These are phyloP conservation scores for Fusarium nanum DNA, from an alignment of 2,329 filamentous ascomycete genomes.

Conservation along the genomic window DNA sequence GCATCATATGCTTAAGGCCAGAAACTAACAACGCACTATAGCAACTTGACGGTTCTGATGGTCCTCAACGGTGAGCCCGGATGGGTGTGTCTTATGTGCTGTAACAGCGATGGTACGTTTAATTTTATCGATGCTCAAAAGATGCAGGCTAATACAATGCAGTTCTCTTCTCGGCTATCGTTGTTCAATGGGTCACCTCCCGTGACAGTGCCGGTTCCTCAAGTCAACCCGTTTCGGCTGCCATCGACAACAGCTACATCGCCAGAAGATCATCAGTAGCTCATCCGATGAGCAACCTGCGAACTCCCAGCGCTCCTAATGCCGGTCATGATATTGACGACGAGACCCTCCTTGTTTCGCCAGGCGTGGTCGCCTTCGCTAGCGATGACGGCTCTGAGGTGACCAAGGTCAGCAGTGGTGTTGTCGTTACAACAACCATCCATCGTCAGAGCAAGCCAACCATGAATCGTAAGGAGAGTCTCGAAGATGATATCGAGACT, in stretches of 20 bases:
- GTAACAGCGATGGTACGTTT: conserved; percentile 69
- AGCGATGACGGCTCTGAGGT: conserved; percentile 38
- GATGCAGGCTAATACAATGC: not conserved
- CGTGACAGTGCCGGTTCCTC: conserved; percentile 56
- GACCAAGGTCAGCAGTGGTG: conserved; percentile 40
- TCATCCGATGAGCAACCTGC: conserved; percentile 14
- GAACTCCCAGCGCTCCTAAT: conserved; percentile 18
- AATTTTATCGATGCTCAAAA: not conserved
- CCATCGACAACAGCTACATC: conserved; percentile 22
- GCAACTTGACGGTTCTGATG: conserved; percentile 70
- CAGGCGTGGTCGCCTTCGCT: conserved; percentile 34
- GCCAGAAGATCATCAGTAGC: conserved; percentile 17
- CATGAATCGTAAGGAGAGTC: conserved; percentile 1
- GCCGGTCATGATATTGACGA: conserved; percentile 40
- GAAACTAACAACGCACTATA: conserved; percentile 43
- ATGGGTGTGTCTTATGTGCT: conserved; percentile 74
- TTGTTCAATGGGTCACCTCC: conserved; percentile 71
- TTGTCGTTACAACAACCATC: conserved; percentile 55
- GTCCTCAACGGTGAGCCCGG: conserved; percentile 69
- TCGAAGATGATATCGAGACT: conserved; percentile 29
- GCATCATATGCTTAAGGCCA: not conserved
- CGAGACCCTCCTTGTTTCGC: conserved; percentile 45
- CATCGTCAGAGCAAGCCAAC: conserved; percentile 50
- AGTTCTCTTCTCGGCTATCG: conserved; percentile 70
- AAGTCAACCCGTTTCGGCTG: conserved; percentile 33